Evolutionary conservation across 2,329 filamentous ascomycete genomes (phyloP).

Genomic region (Scolecobasidium constrictum): DNA sequence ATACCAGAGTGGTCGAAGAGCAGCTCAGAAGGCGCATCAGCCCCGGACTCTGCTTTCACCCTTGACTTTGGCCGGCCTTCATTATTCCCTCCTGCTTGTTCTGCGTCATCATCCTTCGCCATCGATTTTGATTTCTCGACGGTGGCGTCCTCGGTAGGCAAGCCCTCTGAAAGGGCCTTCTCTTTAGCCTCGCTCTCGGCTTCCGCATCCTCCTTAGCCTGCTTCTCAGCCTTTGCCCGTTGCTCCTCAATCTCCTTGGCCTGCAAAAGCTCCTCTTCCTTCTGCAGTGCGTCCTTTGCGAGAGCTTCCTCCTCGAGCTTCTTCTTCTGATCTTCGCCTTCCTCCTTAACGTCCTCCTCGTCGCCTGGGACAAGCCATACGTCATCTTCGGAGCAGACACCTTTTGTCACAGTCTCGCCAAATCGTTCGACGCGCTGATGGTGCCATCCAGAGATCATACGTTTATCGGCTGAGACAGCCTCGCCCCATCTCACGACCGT

Average conservation of each 20-base stretch:
- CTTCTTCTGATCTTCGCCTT: constrained; percentile 1
- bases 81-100: too few species aligned
- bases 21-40: too few species aligned
- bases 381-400: neutral
- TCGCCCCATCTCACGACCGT: constrained; percentile 5
- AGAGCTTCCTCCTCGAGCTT: neutral
- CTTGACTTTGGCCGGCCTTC: too few species aligned
- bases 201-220: constrained; percentile 3
- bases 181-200: constrained; percentile 2
- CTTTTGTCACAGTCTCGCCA: constrained; percentile 2
- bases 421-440: constrained; percentile 9
- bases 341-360: constrained; percentile 3
- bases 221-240: neutral
- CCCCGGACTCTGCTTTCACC: too few species aligned
- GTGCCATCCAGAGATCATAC: constrained; percentile 9
- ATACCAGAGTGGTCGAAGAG: too few species aligned
- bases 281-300: neutral
- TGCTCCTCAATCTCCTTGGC: constrained; percentile 2
- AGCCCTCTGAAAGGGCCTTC: neutral
- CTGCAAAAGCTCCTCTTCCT: constrained; percentile 2
- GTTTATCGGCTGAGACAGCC: neutral
- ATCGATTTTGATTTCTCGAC: neutral
- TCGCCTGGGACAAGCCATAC: constrained; percentile 1
- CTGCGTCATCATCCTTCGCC: neutral
- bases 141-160: neutral